These are phyloP conservation scores for Lanmaoa pseudosensibilis DNA, from an alignment of 768 basidiomycete genomes.

Conservation along the genomic window DNA sequence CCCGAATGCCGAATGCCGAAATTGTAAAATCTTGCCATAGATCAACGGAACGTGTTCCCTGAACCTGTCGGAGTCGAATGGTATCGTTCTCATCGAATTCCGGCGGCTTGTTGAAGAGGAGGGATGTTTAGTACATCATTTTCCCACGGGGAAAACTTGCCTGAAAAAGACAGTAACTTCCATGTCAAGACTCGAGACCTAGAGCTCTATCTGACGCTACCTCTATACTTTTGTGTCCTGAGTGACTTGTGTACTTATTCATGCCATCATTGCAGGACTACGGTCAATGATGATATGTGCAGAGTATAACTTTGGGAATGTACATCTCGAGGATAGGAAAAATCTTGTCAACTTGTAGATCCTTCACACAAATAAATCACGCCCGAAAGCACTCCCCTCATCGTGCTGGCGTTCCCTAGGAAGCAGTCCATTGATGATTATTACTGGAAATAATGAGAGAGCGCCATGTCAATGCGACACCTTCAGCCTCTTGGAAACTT, in stretches of 20 bases:
- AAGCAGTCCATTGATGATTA: neutral
- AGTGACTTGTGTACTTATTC: neutral
- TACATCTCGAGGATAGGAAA: neutral
- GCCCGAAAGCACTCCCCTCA: neutral
- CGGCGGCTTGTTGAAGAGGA: too few relatives aligned
- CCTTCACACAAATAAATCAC: neutral
- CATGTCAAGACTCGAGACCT: slow-evolving; percentile 28
- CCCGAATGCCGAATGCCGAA: too few relatives aligned
- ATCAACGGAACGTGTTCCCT: too few relatives aligned
- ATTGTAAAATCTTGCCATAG: too few relatives aligned
- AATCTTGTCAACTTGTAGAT: neutral
- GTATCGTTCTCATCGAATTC: too few relatives aligned
- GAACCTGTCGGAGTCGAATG: too few relatives aligned
- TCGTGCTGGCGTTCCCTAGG: neutral
- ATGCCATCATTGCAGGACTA: neutral
- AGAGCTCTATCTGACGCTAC: neutral
- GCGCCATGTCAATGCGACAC: too few relatives aligned
- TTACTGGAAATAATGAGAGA: neutral
- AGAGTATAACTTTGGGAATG: neutral
- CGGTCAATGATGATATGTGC: too few relatives aligned
- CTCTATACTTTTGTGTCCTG: too few relatives aligned
- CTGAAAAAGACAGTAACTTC: too few relatives aligned
- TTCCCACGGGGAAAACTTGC: too few relatives aligned
- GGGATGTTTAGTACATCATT: too few relatives aligned
- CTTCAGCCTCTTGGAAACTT: neutral